Evolutionary conservation across 345 rosid species (phyloP), one percentile per base, ranked within the genome.

Genomic region (Firmiana major): DNA sequence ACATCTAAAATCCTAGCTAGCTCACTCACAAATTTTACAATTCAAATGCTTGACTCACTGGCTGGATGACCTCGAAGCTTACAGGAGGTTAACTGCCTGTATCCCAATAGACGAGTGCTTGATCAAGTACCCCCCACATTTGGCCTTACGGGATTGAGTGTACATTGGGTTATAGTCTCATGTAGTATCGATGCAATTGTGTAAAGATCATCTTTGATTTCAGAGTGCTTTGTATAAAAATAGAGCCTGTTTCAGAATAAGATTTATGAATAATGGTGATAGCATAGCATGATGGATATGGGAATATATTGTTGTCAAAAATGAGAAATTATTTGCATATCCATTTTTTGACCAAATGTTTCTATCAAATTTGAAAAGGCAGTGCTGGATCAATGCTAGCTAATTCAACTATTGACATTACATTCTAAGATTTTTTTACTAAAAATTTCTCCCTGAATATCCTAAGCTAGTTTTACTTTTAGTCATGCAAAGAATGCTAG

Each of bases 1-100:
- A 43, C 75, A 71, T 68, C 28, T 77, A 65, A 82, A 72, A 59
- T 78, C 74, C 42, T 81, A 86, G 81, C 77, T 0, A 31, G 34
- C 34, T 58, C 6, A 59, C 53, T 62, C 67, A 65, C 77, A 36
- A 77, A 34, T 36, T 17, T 53, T n/a, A 3, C 75, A 66, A 19
- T 59, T 43, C 53, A 48, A 78, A 51, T 64, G 63, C 77, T 62
- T 24, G 45, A 75, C 65, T 53, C 43, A 22, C 36, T 7, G 19
- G 57, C 57, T 8, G 57, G 70, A 19, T 63, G 26, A 48, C 71
- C 45, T 10, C 36, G 40, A 21, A 42, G 11, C 22, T 19, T 5
- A 8, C 5, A 9, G 7, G 57, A 45, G 34, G 46, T 12, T 42
- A 45, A 5, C 9, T 13, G 9, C 7, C n/a, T 13, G 31, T 21